Evolutionary conservation across 1,284 basidiomycete species (phyloP), one percentile per base, ranked within the genome.

Genomic region (Apiotrichum laibachii): DNA sequence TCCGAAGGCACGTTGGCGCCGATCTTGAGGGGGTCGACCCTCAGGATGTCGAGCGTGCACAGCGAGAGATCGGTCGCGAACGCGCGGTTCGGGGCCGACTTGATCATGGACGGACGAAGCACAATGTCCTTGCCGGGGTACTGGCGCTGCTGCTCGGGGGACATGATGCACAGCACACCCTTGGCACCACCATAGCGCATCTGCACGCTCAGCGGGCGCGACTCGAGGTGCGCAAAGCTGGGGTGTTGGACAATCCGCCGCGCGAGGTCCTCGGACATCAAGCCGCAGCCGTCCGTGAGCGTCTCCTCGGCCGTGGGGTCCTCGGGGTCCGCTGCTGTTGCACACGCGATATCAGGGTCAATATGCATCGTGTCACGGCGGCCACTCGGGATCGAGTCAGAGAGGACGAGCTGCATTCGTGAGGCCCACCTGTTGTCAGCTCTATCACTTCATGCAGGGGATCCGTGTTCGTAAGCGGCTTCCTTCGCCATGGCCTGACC

Each of bases 201-300:
- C 52, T 76, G 73, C 0, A 76, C 58, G 16, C 63, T 64, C 5
- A 49, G 65, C 1, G 71, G 63, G 5, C 65, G 66, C 5, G 40
- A 53, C 5, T 43, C n/a, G 1, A 66, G 52, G 11, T 55, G 60
- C 1, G 34, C 12, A 3, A 68, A 53, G 19, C 50, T 52, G 3
- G 65, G 61, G 43, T 65, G 61, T 2, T 46, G 50, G 43, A 44
- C 56, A 7, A 75, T 61, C 1, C 60, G 57, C 8, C 58, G 55
- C 15, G 72, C 72, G 7, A 73, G 50, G 12, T 22, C 47, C 19
- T 67, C 60, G 18, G 71, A 71, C 73, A 76, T 76, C 15, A 72
- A 55, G 19, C 73, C 73, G 49, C 71, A 73, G 2, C 73, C 73
- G 45, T 76, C 73, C 3, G 70, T 74, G 15, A 76, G 55, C 18